phyloP scores from a whole-genome alignment of 106 monocot genomes.

The Acanthochlamys bracteata region DNA sequence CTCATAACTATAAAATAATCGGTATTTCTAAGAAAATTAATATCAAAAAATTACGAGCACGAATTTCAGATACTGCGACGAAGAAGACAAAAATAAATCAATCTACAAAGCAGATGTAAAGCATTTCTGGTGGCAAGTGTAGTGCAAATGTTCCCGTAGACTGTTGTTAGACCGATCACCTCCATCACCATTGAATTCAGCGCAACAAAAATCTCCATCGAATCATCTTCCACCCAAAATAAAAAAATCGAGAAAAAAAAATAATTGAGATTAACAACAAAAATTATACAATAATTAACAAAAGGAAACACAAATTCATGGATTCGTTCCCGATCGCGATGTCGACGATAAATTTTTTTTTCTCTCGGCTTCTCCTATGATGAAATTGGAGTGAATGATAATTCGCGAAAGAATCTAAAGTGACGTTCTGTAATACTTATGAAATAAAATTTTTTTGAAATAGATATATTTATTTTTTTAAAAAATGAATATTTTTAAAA shows the following conservation, averaged over 20 bases:
- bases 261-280: background rate
- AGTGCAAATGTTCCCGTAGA: slow-evolving; percentile 85
- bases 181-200: slow-evolving; percentile 88
- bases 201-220: slow-evolving; percentile 90
- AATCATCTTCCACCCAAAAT: slow-evolving; percentile 55
- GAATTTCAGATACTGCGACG: background rate
- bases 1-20: too few relatives aligned
- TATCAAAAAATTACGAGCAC: background rate
- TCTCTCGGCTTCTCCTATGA: slow-evolving; percentile 63
- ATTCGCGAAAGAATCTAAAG: too few relatives aligned
- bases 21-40: too few relatives aligned
- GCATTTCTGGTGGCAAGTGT: slow-evolving; percentile 91
- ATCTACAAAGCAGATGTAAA: slow-evolving; percentile 59
- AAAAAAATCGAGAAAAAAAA: background rate
- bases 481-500: too few relatives aligned
- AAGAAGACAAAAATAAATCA: background rate
- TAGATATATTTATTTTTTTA: too few relatives aligned
- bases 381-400: background rate
- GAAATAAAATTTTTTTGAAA: too few relatives aligned
- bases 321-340: slow-evolving; percentile 64
- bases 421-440: too few relatives aligned
- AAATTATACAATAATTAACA: background rate
- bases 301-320: background rate
- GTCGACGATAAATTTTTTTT: slow-evolving; percentile 94
- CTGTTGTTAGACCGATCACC: slow-evolving; percentile 86